A percentile compares a stretch with the other conserved stretches of the same genome.
These are phyloP conservation scores for Auricularia sp. DNA, from an alignment of 768 basidiomycete species.

Conservation along the genomic window DNA sequence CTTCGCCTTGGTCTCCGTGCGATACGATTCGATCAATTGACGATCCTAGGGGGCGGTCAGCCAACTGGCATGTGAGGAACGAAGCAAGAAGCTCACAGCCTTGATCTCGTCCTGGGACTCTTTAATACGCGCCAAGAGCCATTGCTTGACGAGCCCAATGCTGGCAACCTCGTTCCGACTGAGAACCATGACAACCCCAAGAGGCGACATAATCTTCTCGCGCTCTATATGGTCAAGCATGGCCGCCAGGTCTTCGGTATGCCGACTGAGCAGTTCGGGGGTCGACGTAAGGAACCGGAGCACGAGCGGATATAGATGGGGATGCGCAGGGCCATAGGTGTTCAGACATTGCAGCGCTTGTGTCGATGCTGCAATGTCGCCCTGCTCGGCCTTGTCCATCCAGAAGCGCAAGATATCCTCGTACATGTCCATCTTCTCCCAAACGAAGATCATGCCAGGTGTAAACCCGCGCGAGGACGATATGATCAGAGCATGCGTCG, in stretches of 20 bases:
- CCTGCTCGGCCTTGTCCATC: conserved; percentile 62
- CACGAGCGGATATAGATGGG: conserved; percentile 77
- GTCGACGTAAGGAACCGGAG: conserved; percentile 83
- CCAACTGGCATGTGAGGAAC: neutral
- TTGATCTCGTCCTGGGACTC: conserved; percentile 67
- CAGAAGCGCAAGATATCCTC: conserved; percentile 90
- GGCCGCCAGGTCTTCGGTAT: conserved; percentile 57
- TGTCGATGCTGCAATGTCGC: conserved; percentile 26
- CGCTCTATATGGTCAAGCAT: conserved; percentile 73
- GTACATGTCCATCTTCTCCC: conserved; percentile 93
- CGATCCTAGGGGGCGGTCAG: conserved; percentile 49
- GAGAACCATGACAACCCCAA: conserved; percentile 83
- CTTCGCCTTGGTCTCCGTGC: conserved; percentile 70
- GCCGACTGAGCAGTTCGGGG: conserved; percentile 57
- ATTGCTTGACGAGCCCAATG: conserved; percentile 84
- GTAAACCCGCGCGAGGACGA: conserved; percentile 81
- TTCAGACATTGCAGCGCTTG: conserved; percentile 67
- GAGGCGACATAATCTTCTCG: conserved; percentile 73
- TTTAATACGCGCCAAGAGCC: conserved; percentile 72
- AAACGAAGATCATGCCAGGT: conserved; percentile 75
- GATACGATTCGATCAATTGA: conserved; percentile 78
- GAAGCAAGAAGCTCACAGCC: conserved; percentile 41
- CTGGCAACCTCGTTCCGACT: conserved; percentile 84
- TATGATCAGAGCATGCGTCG: conserved; percentile 86
- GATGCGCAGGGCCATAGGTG: conserved; percentile 61